phyloP scores from a whole-genome alignment of 2,329 filamentous ascomycete genomes.

The Alternaria burnsii region DNA sequence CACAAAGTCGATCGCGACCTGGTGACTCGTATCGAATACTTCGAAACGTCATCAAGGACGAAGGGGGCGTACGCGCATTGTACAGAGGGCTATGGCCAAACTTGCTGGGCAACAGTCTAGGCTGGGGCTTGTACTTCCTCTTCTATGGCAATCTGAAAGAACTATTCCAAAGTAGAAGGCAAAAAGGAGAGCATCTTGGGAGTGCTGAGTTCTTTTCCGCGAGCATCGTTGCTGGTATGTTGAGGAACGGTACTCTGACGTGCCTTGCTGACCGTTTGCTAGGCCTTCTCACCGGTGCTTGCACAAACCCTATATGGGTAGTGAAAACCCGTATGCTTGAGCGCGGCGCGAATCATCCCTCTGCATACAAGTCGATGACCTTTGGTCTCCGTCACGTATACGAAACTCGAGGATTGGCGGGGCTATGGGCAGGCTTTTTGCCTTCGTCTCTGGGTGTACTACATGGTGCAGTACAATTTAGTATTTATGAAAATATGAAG shows the following conservation, averaged over 20 bases:
- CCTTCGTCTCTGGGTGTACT: slow-evolving; percentile 86
- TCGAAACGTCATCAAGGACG: slow-evolving; percentile 61
- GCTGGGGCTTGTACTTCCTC: slow-evolving; percentile 94
- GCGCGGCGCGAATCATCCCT: slow-evolving; percentile 74
- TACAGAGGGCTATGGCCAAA: slow-evolving; percentile 93
- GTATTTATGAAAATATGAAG: slow-evolving; percentile 85
- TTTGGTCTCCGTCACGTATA: slow-evolving; percentile 74
- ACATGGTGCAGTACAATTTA: slow-evolving; percentile 95
- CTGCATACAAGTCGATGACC: slow-evolving; percentile 82
- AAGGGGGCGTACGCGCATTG: slow-evolving; percentile 71
- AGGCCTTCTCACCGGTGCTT: slow-evolving; percentile 77
- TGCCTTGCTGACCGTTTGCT: slow-evolving; percentile 17
- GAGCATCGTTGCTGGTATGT: slow-evolving; percentile 67
- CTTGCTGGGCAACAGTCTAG: slow-evolving; percentile 85
- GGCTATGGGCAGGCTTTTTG: slow-evolving; percentile 87
- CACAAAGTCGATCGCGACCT: slow-evolving; percentile 53
- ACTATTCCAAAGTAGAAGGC: slow-evolving; percentile 55
- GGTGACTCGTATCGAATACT: slow-evolving; percentile 64
- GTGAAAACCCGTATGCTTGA: slow-evolving; percentile 97
- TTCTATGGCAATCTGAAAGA: slow-evolving; percentile 70
- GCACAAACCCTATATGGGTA: slow-evolving; percentile 98
- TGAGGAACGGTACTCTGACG: neutral
- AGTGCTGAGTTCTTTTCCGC: slow-evolving; percentile 82
- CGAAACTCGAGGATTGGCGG: slow-evolving; percentile 73
- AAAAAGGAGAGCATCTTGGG: slow-evolving; percentile 57